Percentiles rank a stretch among this genome's conserved stretches.
Evolutionary conservation across 75 land plant species (phyloP).

Genomic region (Pinus albicaulis): DNA sequence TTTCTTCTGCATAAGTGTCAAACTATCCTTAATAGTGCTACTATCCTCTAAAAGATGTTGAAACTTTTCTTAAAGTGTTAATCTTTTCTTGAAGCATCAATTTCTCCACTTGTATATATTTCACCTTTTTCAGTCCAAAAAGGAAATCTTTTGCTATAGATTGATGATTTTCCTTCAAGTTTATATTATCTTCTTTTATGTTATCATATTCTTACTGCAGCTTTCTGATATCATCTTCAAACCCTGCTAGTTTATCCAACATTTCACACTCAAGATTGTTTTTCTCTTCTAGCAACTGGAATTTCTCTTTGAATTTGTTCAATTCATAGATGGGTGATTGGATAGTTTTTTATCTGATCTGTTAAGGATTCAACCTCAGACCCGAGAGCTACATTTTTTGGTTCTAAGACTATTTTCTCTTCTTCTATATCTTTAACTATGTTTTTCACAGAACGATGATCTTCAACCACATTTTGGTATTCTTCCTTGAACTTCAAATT

Average conservation of each 20-base stretch:
- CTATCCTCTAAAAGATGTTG: not conserved
- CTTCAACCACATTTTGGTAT: not conserved
- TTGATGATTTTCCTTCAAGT: not conserved
- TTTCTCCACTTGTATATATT: not conserved
- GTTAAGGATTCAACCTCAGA: not conserved
- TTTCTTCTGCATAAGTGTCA: not conserved
- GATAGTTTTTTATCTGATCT: not conserved
- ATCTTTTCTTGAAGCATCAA: no score
- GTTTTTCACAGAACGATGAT: not conserved
- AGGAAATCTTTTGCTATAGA: not conserved
- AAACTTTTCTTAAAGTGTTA: not conserved
- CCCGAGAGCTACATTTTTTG: not conserved
- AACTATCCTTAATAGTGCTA: not conserved
- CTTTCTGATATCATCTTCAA: conserved; percentile 1
- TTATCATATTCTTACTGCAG: not conserved
- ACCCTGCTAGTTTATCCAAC: not conserved
- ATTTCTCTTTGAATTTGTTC: not conserved
- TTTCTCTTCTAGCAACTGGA: not conserved
- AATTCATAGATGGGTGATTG: conserved; percentile 2
- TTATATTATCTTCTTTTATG: not conserved
- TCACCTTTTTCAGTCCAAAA: not conserved
- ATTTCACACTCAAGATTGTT: conserved; percentile 5
- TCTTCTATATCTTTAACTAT: not conserved
- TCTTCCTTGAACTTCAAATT: not conserved
- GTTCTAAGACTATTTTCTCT: not conserved